These are phyloP conservation scores for Hymenoscyphus linearis DNA, from an alignment of 2,329 filamentous ascomycete genomes.

Conservation along the genomic window DNA sequence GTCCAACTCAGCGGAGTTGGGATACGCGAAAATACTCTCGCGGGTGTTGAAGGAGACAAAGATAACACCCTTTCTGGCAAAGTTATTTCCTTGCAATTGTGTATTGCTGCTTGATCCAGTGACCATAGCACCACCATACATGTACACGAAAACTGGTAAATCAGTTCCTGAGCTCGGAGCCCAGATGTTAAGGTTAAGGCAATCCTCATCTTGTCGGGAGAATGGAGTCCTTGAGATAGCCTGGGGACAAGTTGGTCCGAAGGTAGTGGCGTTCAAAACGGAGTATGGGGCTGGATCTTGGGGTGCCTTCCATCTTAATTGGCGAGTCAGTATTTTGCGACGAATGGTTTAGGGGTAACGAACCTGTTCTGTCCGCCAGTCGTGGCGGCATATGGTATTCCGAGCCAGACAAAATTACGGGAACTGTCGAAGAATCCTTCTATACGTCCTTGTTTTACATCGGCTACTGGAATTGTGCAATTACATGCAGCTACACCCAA, in stretches of 20 bases:
- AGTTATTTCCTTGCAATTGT: conserved; percentile 12
- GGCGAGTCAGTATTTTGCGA: neutral
- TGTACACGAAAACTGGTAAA: conserved; percentile 34
- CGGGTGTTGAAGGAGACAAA: conserved; percentile 40
- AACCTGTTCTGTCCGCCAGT: conserved; percentile 37
- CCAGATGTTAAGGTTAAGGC: conserved; percentile 40
- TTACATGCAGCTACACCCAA: neutral
- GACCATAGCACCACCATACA: conserved; percentile 32
- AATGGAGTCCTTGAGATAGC: conserved; percentile 23
- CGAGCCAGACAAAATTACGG: conserved; percentile 34
- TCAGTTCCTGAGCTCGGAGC: conserved; percentile 19
- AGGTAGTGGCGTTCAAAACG: conserved; percentile 20
- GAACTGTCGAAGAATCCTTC: conserved; percentile 35
- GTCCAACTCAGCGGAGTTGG: conserved; percentile 9
- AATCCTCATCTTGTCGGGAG: conserved; percentile 35
- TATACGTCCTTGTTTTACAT: conserved; percentile 31
- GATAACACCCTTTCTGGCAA: conserved; percentile 23
- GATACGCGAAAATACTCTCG: conserved; percentile 41
- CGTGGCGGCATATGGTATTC: conserved; percentile 37
- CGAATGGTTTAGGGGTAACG: neutral
- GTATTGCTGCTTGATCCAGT: conserved; percentile 39
- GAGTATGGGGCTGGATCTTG: conserved; percentile 22
- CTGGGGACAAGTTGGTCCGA: conserved; percentile 27
- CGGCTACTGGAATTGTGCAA: conserved; percentile 7
- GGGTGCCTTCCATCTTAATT: conserved; percentile 29